phyloP scores from a whole-genome alignment of 768 basidiomycete species.

The Leccinellum rugosiceps region DNA sequence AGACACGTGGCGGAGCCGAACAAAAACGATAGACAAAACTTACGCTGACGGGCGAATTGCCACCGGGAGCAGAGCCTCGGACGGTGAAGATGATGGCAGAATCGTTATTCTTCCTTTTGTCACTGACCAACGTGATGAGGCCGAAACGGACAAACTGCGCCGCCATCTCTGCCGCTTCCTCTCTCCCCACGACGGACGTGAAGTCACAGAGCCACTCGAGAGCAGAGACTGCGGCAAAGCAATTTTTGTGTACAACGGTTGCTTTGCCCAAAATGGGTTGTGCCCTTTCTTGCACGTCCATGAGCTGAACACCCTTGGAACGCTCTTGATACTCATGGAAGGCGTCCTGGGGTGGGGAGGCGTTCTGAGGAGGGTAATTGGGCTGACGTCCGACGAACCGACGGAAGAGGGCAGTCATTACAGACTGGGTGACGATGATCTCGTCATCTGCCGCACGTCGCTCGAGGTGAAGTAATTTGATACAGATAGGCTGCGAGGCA shows the following conservation, averaged over 20 bases:
- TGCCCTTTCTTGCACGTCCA: slow-evolving; percentile 68
- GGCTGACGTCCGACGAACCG: slow-evolving; percentile 89
- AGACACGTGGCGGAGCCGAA: slow-evolving; percentile 1
- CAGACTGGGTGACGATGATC: slow-evolving; percentile 91
- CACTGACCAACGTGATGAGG: slow-evolving; percentile 82
- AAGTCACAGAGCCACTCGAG: slow-evolving; percentile 98
- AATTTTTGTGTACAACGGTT: slow-evolving; percentile 53
- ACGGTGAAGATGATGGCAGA: slow-evolving; percentile 93
- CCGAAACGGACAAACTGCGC: slow-evolving; percentile 97
- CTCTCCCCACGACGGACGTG: slow-evolving; percentile 90
- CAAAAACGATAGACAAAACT: slow-evolving; percentile 24
- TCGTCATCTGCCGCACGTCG: slow-evolving; percentile 91
- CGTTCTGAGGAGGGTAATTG: slow-evolving; percentile 60
- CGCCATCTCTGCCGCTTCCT: slow-evolving; percentile 96
- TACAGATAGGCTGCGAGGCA: slow-evolving; percentile 89
- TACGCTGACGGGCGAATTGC: slow-evolving; percentile 73
- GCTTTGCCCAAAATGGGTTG: slow-evolving; percentile 49
- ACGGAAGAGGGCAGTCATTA: slow-evolving; percentile 92
- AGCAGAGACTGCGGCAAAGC: slow-evolving; percentile 83
- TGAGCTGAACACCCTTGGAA: slow-evolving; percentile 67
- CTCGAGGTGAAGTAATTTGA: slow-evolving; percentile 97
- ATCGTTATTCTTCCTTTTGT: slow-evolving; percentile 88
- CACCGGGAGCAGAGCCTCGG: slow-evolving; percentile 72
- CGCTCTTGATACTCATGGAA: slow-evolving; percentile 78
- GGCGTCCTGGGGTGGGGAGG: slow-evolving; percentile 49